These are phyloP conservation scores for Lasiosphaeriaceae sp. DNA, from an alignment of 495 filamentous ascomycete genomes.

Conservation along the genomic window DNA sequence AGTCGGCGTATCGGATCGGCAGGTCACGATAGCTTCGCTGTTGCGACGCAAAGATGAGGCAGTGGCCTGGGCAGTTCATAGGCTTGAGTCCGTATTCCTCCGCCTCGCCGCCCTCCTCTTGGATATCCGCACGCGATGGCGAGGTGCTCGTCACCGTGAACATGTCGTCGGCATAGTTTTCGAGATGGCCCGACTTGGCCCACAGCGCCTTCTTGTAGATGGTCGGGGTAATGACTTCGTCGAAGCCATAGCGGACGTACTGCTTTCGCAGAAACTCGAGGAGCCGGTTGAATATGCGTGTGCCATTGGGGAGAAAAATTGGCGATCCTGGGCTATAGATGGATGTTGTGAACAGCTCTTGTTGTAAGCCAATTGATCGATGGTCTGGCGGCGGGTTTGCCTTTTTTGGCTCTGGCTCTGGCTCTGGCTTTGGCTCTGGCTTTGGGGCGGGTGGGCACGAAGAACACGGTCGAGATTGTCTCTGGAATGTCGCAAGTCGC, in stretches of 20 bases:
- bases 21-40: constrained; percentile 75
- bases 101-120: constrained; percentile 47
- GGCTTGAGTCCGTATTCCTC: constrained; percentile 89
- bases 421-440: constrained; percentile 3
- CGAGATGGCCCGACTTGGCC: constrained; percentile 86
- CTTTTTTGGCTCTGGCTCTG: too few relatives aligned
- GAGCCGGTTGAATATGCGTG: constrained; percentile 83
- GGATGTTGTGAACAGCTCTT: constrained; percentile 76
- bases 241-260: constrained; percentile 82
- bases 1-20: constrained; percentile 89
- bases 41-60: constrained; percentile 73
- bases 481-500: neutral
- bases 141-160: constrained; percentile 71
- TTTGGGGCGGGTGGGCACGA: constrained; percentile 23
- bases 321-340: constrained; percentile 82
- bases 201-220: constrained; percentile 92
- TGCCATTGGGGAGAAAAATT: constrained; percentile 81
- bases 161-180: constrained; percentile 95
- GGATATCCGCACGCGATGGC: constrained; percentile 31
- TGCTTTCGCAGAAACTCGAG: constrained; percentile 80
- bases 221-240: constrained; percentile 87
- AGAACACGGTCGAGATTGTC: constrained; percentile 21
- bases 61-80: constrained; percentile 97
- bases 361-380: constrained; percentile 63
- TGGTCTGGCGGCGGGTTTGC: constrained; percentile 60